Evolutionary conservation across 139 green algal genomes (phyloP).

Genomic region (Asterochloris sp.): DNA sequence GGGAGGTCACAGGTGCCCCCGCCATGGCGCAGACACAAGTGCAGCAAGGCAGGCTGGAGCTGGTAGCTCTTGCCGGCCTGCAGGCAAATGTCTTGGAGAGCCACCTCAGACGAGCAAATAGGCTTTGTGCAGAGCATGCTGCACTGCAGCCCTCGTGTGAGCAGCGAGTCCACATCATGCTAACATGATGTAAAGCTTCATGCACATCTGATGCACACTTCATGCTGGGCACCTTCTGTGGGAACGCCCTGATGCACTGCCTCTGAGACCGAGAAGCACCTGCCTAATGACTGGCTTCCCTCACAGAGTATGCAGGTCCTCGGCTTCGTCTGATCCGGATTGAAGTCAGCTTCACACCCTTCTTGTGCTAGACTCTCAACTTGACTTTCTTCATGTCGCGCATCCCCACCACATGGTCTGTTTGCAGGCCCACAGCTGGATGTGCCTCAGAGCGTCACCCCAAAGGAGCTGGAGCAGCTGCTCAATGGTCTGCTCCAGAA

Average conservation of each 20-base stretch:
- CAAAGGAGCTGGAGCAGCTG: slow-evolving; percentile 81
- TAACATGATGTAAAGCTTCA: too few species aligned
- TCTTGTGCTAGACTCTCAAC: too few species aligned
- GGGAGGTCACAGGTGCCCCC: background rate
- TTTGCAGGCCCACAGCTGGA: slow-evolving; percentile 85
- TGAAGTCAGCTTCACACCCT: background rate
- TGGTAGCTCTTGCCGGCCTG: background rate
- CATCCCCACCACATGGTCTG: background rate
- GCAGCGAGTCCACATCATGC: too few species aligned
- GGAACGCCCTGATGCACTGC: too few species aligned
- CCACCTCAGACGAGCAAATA: background rate
- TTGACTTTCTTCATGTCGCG: background rate
- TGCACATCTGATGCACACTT: too few species aligned
- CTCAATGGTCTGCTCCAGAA: slow-evolving; percentile 84
- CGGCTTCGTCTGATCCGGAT: too few species aligned
- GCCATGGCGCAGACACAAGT: background rate
- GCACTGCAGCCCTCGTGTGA: background rate
- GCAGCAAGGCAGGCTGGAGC: background rate
- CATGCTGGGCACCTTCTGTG: too few species aligned
- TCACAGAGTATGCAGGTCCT: background rate
- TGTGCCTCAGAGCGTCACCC: slow-evolving; percentile 75
- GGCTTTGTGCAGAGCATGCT: background rate
- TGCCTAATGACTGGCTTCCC: background rate
- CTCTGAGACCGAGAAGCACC: background rate
- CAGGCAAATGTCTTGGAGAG: background rate